Evolutionary conservation across 2,329 filamentous ascomycete species (phyloP).

Genomic region (Fusarium irregulare): DNA sequence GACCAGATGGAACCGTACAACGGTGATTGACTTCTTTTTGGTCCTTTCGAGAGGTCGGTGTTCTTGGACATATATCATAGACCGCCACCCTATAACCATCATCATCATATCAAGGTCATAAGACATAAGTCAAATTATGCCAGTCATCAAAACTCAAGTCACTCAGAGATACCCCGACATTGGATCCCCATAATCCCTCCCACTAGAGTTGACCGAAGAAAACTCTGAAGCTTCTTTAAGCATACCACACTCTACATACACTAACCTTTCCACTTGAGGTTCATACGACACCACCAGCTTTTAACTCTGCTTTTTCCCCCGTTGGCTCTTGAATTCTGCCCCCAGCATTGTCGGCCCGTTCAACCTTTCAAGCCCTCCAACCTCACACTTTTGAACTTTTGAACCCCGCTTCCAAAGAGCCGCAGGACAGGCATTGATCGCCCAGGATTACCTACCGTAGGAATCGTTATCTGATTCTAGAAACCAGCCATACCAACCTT

Average conservation of each 20-base stretch:
- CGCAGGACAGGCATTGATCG: constrained; percentile 29
- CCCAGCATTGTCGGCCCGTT: constrained; percentile 30
- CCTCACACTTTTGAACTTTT: constrained; percentile 11
- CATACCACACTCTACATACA: constrained; percentile 28
- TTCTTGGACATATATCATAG: constrained; percentile 5
- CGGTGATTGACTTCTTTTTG: constrained; percentile 4
- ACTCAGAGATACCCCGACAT: background rate
- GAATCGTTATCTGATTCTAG: constrained; percentile 29
- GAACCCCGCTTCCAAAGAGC: constrained; percentile 33
- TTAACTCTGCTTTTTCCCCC: constrained; percentile 1
- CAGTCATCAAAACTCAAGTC: background rate
- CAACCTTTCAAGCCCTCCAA: constrained; percentile 30
- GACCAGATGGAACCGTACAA: constrained; percentile 7
- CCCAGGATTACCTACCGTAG: background rate
- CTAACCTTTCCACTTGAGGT: constrained; percentile 39
- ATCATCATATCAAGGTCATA: constrained; percentile 3
- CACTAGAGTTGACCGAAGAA: constrained; percentile 13
- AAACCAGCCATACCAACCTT: constrained; percentile 21
- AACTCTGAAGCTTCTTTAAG: constrained; percentile 33
- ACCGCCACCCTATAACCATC: background rate
- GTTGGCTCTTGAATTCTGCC: constrained; percentile 9
- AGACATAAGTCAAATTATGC: constrained; percentile 4
- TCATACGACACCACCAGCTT: constrained; percentile 26
- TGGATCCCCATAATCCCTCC: background rate
- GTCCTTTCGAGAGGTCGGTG: constrained; percentile 1